A percentile compares a stretch with the other conserved stretches of the same genome.
Conservation (phyloP, 371 early-diverging fungal genomes). For the Mucor lusitanicus region DNA sequence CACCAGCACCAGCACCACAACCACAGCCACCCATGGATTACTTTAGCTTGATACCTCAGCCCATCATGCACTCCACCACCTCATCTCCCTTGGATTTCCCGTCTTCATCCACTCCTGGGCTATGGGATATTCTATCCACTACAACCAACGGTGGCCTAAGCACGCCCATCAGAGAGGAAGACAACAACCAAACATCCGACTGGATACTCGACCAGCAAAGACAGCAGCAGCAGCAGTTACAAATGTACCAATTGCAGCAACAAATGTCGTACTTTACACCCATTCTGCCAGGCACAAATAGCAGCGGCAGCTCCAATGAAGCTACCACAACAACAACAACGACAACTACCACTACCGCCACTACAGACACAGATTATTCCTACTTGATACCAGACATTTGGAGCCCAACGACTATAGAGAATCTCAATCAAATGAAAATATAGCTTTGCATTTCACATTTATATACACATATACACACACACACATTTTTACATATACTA, state of each 20-base stretch:
- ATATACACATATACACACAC: background rate
- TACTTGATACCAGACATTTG: slow-evolving; percentile 4
- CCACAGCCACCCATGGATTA: slow-evolving; percentile 9
- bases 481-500: background rate
- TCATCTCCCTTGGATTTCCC: slow-evolving; percentile 12
- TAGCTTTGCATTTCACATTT: background rate
- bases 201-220: slow-evolving; percentile 17
- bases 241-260: slow-evolving; percentile 16
- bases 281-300: background rate
- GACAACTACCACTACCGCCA: background rate
- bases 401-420: slow-evolving; percentile 10
- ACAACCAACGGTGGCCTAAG: slow-evolving; percentile 12
- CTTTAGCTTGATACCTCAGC: slow-evolving; percentile 18
- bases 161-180: slow-evolving; percentile 18
- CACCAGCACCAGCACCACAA: background rate
- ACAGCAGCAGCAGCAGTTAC: slow-evolving; percentile 11
- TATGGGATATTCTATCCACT: slow-evolving; percentile 16
- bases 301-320: background rate
- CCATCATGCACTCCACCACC: background rate
- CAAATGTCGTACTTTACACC: background rate
- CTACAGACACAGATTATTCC: slow-evolving; percentile 1
- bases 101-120: slow-evolving; percentile 11
- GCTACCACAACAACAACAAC: background rate
- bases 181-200: background rate
- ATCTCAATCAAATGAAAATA: slow-evolving; percentile 15